Base-by-base conservation (phyloP, 208 protist species). In the Angomonas deanei region DNA sequence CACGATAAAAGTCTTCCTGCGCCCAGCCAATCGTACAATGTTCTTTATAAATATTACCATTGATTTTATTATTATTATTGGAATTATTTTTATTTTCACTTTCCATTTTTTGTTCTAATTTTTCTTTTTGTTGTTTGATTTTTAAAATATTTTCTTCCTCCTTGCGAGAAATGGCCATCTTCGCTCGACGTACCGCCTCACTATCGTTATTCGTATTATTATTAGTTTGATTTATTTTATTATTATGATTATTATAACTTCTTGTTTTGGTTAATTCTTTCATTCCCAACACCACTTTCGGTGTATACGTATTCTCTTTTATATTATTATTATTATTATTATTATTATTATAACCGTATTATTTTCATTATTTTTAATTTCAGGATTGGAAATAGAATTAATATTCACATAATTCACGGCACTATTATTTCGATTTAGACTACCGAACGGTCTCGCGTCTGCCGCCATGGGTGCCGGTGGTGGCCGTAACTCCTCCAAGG, bases 11-110 rank as follows among this genome's bases (percentile, higher is more conserved):
- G 28, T 87, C 64, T 21, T 70, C 61, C 0, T 73, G 83, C 0
- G 74, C 78, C 88, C 88, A 94, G 5, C 88, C 88, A 46, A 94
- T 70, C 27, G 75, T 78, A 65, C 82, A 90, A 67, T 85, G 84
- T 69, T 94, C 88, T 30, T 68, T 59, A 67, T 94, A 92, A 39
- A 83, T 58, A 59, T 56, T 10, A 53, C 11, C 23, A 53, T 53
- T 53, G 19, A 21, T 53, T 21, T 53, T 53, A 53, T 53, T 53
- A 53, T 53, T 53, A 53, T 53, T 53, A 53, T 53, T 53, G 47
- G 15, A n/a, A 42, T 42, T 53, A 26, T 28, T 53, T 24, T 53
- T 17, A 17, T 53, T 53, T 13, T 21, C 23, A 53, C 8, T 28
- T 21, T 53, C 23, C 11, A 5, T 53, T 6, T 53, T 26, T 26